Evolutionary conservation across 768 basidiomycete genomes (phyloP), one percentile per base, ranked within the genome.

Genomic region (Melanogaster broomeanus): DNA sequence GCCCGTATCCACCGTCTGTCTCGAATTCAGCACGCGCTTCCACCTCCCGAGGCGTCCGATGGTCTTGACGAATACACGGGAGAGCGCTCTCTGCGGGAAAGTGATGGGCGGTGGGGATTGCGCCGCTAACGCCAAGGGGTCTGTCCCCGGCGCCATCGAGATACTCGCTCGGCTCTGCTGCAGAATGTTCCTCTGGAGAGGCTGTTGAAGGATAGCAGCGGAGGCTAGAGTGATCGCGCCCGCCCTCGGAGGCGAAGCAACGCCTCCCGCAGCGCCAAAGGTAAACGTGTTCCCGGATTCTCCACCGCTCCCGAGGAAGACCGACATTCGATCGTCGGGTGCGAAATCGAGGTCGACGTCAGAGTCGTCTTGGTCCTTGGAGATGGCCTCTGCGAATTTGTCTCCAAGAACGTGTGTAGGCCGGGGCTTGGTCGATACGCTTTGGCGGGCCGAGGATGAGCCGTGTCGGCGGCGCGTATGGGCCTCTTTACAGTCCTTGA

Each of bases 281-380:
- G 67, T 63, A 21, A 68, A 81, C 3, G 81, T 75, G 56, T 77
- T 82, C 18, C 74, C 77, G 3, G 74, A 71, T 50, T 81, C 77
- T 22, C 45, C 58, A 4, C 55, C 50, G 21, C 38, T 63, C 16
- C 64, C 73, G 6, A 69, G 66, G 52, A 75, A 76, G 4, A 69
- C 72, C 5, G 70, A 61, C 11, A 64, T 64, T 7, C 71, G 70
- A 49, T 80, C 80, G 6, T 80, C 84, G 2, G 77, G 77, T 7
- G 80, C 72, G 57, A 92, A 91, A 63, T 91, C 90, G 25, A 92
- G 76, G 66, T 92, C 90, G 33, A 92, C 77, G 48, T 90, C 88
- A 1, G 82, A 85, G 47, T 88, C 87, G 18, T 79, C 77, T 19
- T 82, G 81, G 18, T 78, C 59, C 40, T 64, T 66, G 24, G 68